phyloP scores from a whole-genome alignment of 1,284 basidiomycete genomes.

The Malassezia nana region DNA sequence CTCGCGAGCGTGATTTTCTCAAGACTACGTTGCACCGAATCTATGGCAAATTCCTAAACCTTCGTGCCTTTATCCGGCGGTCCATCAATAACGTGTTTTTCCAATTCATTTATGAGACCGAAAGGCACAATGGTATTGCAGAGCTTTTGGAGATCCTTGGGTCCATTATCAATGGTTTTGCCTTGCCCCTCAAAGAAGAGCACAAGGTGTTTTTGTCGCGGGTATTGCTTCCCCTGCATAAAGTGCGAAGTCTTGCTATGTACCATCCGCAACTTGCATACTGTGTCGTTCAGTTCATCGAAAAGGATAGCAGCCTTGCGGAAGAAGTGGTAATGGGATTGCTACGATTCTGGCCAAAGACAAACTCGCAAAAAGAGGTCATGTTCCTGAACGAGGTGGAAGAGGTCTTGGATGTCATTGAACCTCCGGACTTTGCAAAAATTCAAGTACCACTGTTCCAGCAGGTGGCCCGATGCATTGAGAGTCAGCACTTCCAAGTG shows the following conservation, averaged over 20 bases:
- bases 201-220: slow-evolving; percentile 97
- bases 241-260: slow-evolving; percentile 88
- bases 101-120: slow-evolving; percentile 96
- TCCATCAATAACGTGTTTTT: slow-evolving; percentile 99
- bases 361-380: slow-evolving; percentile 99
- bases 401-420: slow-evolving; percentile 96
- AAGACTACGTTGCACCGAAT: slow-evolving; percentile 98
- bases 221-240: slow-evolving; percentile 92
- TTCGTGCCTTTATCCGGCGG: slow-evolving; percentile 93
- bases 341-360: slow-evolving; percentile 96
- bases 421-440: slow-evolving; percentile 91
- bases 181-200: slow-evolving; percentile 93
- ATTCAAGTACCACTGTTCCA: slow-evolving; percentile 87
- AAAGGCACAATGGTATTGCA: slow-evolving; percentile 97
- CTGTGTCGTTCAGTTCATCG: slow-evolving; percentile 96
- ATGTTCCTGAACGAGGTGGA: slow-evolving; percentile 99
- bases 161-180: slow-evolving; percentile 99
- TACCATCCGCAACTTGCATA: slow-evolving; percentile 98
- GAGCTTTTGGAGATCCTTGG: slow-evolving; percentile 96
- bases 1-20: slow-evolving; percentile 94
- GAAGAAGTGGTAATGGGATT: slow-evolving; percentile 93
- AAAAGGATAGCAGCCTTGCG: slow-evolving; percentile 85
- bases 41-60: slow-evolving; percentile 98
- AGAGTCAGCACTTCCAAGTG: slow-evolving; percentile 94
- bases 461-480: slow-evolving; percentile 92